Conservation (phyloP, 148 eudicot species). For the Fagopyrum esculentum region DNA sequence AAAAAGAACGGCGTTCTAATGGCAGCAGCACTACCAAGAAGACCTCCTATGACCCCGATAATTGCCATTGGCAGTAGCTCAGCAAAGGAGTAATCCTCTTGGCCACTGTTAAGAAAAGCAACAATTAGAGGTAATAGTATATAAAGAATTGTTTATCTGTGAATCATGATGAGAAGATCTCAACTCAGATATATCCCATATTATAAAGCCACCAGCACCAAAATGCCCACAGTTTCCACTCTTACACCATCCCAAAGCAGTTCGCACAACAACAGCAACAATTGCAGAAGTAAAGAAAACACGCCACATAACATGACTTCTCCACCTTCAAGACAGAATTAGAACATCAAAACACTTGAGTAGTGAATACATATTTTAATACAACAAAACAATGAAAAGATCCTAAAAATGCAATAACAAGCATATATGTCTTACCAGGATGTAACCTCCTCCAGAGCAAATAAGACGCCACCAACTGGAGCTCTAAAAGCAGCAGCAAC, state of each 20-base stretch:
- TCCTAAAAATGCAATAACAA: neutral
- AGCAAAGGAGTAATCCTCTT: slow-evolving; percentile 95
- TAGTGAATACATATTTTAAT: neutral
- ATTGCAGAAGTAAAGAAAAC: slow-evolving; percentile 99
- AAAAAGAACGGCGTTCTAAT: slow-evolving; percentile 5
- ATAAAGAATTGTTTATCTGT: neutral
- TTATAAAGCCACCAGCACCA: slow-evolving; percentile 99
- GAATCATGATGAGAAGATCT: slow-evolving; percentile 22
- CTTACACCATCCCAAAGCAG: slow-evolving; percentile 96
- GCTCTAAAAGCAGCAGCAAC: slow-evolving; percentile 99
- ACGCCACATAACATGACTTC: slow-evolving; percentile 99
- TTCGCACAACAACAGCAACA: slow-evolving; percentile 98
- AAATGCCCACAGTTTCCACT: slow-evolving; percentile 98
- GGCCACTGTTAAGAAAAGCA: slow-evolving; percentile 53
- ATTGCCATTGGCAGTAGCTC: slow-evolving; percentile 97
- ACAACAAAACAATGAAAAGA: slow-evolving; percentile 1
- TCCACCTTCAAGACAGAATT: slow-evolving; percentile 67
- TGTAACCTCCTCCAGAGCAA: slow-evolving; percentile 98
- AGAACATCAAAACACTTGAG: slow-evolving; percentile 1
- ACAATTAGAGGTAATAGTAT: slow-evolving; percentile 22
- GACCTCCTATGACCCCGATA: slow-evolving; percentile 95
- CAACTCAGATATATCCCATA: slow-evolving; percentile 97
- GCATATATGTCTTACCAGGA: slow-evolving; percentile 54
- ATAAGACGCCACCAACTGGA: slow-evolving; percentile 97
- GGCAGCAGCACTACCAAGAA: slow-evolving; percentile 66